Evolutionary conservation across 2,329 filamentous ascomycete species (phyloP).

Genomic region (Didymella arachidicola): DNA sequence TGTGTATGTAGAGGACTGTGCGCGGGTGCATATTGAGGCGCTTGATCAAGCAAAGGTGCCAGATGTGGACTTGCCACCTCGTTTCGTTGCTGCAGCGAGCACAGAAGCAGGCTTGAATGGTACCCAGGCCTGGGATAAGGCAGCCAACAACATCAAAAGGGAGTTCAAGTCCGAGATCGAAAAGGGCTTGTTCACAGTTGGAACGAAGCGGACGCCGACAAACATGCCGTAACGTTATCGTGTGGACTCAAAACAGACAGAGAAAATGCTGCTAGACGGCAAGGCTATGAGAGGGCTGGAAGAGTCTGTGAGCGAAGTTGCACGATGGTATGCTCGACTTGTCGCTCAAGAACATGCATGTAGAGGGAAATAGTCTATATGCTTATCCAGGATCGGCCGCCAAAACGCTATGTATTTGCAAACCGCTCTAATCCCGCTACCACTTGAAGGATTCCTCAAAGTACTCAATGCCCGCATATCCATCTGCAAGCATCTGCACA

Average conservation of each 20-base stretch:
- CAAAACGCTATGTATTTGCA: conserved; percentile 7
- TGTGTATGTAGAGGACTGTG: conserved; percentile 45
- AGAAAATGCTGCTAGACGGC: conserved; percentile 34
- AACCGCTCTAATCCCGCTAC: conserved; percentile 22
- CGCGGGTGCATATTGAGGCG: conserved; percentile 42
- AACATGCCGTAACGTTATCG: conserved; percentile 46
- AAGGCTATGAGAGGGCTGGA: conserved; percentile 30
- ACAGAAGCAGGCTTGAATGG: conserved; percentile 31
- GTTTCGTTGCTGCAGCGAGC: conserved; percentile 41
- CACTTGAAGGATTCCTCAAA: conserved; percentile 60
- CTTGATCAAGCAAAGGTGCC: conserved; percentile 31
- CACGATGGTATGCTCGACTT: conserved; percentile 38
- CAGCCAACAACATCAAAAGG: conserved; percentile 30
- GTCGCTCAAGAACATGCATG: not conserved
- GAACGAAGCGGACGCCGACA: conserved; percentile 34
- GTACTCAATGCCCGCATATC: conserved; percentile 50
- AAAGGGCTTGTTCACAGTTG: conserved; percentile 33
- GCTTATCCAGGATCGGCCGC: not conserved
- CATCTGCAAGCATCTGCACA: conserved; percentile 42
- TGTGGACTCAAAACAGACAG: conserved; percentile 40
- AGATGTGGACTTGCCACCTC: conserved; percentile 32
- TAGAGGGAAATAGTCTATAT: not conserved
- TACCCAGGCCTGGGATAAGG: conserved; percentile 33
- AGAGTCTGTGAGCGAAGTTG: conserved; percentile 40
- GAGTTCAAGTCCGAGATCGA: conserved; percentile 30